Base-by-base conservation (phyloP, 495 filamentous ascomycete genomes). In the Penicillium lividum region DNA sequence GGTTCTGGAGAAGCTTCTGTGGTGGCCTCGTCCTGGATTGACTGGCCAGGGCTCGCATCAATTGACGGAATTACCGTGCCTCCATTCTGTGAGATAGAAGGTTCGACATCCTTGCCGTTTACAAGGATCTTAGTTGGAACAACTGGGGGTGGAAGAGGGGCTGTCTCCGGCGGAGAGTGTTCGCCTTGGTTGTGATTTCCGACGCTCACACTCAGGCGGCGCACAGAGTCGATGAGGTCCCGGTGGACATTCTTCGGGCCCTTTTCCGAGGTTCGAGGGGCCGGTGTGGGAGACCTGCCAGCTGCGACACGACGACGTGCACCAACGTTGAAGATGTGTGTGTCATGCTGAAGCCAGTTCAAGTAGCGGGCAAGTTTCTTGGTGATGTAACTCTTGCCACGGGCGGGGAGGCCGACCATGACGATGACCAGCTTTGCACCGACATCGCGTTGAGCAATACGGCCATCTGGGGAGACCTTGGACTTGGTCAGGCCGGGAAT, bases 341-440 rank as follows among this genome's bases (percentile, higher is more conserved):
- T 91, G 62, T 96, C 89, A 68, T 98, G 94, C 63, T 98, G 94
- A 50, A 97, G 86, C 94, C 94, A 98, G 54, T 95, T 93, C 25
- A 98, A 77, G 64, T 98, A 98, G 50, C 94, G 84, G 27, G 92
- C 89, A 46, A 98, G 81, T 78, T 98, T 98, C 80, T 97, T 97
- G 53, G 93, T 97, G 64, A 98, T 92, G 73, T 98, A 98, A 56
- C 92, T 96, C 75, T 98, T 98, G 53, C 94, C 94, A 59, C 94
- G 78, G 1, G 94, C 94, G 0, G 94, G 94, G 51, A 98, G 80
- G 58, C 94, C 94, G 49, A 98, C 94, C 94, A 98, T 98, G 65
- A 98, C 88, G 67, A 98, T 94, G 65, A 97, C 92, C 63, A 98
- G 79, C 78, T 98, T 98, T 16, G 93, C 86, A 25, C 92, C 94